Evolutionary conservation across 2,329 filamentous ascomycete species (phyloP), one percentile per base, ranked within the genome.

Genomic region (Fusarium palustre): DNA sequence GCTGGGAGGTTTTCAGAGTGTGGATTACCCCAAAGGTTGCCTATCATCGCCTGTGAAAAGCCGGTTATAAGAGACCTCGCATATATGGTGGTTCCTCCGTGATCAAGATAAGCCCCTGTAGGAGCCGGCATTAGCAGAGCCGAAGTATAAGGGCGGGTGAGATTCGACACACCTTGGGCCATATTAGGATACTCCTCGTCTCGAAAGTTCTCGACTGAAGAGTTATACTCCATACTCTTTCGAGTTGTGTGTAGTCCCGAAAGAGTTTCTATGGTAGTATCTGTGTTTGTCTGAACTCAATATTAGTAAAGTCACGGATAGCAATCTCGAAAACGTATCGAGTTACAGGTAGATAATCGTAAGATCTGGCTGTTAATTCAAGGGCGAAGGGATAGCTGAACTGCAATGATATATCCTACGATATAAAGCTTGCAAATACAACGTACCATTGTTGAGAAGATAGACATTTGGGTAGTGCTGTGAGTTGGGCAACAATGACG

Each of bases 1-100:
- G 88, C 88, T 0, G 88, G 87, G 18, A 83, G 80, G 38, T 88
- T 89, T 68, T 87, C 83, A 2, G 90, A 91, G 75, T 92, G 90
- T 3, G 90, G 90, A 70, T 92, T 92, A 13, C 89, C 89, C 71
- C 90, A 89, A n/a, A 91, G 81, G 64, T 84, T 86, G 34, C 79
- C 74, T 41, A 84, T 79, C 77, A 91, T 83, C 69, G 88, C 85
- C 4, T 79, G 75, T 8, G 85, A 83, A 76, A 90, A 90, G 25
- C 80, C 79, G 46, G 84, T 81, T 41, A 90, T 80, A 36, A 88
- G 81, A 28, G 88, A 88, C 66, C 81, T 85, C 45, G 88, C 84
- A 70, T 88, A 88, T 41, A 89, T 83, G 34, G 86, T 88, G 36
- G 84, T 80, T 30, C 85, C 86, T 43, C 85, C 85, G 75, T 90